Percentiles rank a stretch among this genome's conserved stretches.
Evolutionary conservation across 1,284 basidiomycete species (phyloP).

Genomic region (Ceratobasidium sp.): DNA sequence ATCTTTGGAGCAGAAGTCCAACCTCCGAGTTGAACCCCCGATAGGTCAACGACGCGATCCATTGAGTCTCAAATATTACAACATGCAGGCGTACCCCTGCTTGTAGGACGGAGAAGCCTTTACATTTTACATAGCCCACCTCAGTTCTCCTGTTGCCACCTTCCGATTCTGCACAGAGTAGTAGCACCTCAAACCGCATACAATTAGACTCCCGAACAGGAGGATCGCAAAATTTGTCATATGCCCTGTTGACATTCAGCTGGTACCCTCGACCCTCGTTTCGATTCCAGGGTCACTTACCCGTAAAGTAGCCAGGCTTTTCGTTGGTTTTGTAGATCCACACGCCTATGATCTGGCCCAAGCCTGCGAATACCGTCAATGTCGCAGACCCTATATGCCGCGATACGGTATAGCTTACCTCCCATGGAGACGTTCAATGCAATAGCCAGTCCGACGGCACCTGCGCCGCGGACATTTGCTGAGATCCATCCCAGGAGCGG

Average conservation of each 20-base stretch:
- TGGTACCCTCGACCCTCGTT: too few relatives aligned
- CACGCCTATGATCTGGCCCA: constrained; percentile 55
- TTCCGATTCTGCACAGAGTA: constrained; percentile 8
- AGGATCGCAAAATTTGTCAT: constrained; percentile 37
- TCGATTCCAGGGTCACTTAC: background rate
- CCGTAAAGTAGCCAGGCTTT: constrained; percentile 37
- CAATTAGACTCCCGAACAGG: constrained; percentile 10
- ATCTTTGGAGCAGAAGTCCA: too few relatives aligned
- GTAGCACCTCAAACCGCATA: constrained; percentile 21
- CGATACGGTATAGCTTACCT: background rate
- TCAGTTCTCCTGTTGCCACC: background rate
- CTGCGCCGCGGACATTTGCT: constrained; percentile 52
- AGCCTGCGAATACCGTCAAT: constrained; percentile 40
- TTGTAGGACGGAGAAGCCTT: too few relatives aligned
- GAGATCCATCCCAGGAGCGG: constrained; percentile 55
- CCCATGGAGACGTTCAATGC: constrained; percentile 55
- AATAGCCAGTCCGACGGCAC: constrained; percentile 52
- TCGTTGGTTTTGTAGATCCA: constrained; percentile 53
- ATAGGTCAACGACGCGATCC: too few relatives aligned
- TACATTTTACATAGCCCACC: constrained; percentile 29
- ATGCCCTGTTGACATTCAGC: background rate
- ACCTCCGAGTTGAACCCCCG: too few relatives aligned
- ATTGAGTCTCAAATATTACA: too few relatives aligned
- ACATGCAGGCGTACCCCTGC: too few relatives aligned
- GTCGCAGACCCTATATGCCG: too few relatives aligned